Conservation (phyloP, 2,329 filamentous ascomycete species). For the Fusarium armeniacum region DNA sequence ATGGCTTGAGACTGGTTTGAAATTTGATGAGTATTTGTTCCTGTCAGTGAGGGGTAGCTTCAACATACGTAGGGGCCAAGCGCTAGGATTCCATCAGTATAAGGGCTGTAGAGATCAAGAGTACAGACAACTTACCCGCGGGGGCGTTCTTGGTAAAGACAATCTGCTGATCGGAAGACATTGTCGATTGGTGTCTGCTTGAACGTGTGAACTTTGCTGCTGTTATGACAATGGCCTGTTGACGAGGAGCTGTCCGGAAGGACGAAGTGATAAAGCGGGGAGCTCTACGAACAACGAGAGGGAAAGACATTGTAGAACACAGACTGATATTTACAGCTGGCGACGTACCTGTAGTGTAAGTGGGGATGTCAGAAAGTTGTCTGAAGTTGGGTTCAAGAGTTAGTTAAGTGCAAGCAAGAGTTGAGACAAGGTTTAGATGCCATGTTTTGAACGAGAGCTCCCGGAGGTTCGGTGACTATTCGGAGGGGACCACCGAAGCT, state of each 20-base stretch:
- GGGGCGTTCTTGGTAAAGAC: conserved; percentile 72
- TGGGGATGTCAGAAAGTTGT: background rate
- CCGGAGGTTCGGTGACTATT: conserved; percentile 30
- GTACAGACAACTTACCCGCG: conserved; percentile 62
- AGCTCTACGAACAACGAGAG: conserved; percentile 42
- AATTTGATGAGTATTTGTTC: conserved; percentile 29
- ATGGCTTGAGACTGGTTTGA: conserved; percentile 71
- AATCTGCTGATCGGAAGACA: conserved; percentile 64
- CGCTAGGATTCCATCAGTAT: conserved; percentile 57
- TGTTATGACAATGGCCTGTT: conserved; percentile 20
- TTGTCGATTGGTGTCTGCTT: conserved; percentile 56
- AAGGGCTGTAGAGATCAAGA: background rate
- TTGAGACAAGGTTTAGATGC: conserved; percentile 26
- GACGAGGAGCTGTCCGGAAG: conserved; percentile 37
- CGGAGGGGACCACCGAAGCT: conserved; percentile 33
- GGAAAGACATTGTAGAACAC: conserved; percentile 43
- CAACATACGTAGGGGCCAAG: conserved; percentile 73
- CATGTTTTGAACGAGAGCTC: conserved; percentile 32
- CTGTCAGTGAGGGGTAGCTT: conserved; percentile 30
- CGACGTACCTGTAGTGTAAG: conserved; percentile 38
- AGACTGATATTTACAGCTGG: conserved; percentile 2
- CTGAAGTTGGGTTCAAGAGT: conserved; percentile 9
- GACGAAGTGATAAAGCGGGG: conserved; percentile 41
- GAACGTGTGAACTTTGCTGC: conserved; percentile 52
- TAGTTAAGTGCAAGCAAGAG: conserved; percentile 15